Percentiles rank a stretch among this genome's conserved stretches.
Evolutionary conservation across 306 rosid genomes (phyloP).

Genomic region (Fragaria ananassa): DNA sequence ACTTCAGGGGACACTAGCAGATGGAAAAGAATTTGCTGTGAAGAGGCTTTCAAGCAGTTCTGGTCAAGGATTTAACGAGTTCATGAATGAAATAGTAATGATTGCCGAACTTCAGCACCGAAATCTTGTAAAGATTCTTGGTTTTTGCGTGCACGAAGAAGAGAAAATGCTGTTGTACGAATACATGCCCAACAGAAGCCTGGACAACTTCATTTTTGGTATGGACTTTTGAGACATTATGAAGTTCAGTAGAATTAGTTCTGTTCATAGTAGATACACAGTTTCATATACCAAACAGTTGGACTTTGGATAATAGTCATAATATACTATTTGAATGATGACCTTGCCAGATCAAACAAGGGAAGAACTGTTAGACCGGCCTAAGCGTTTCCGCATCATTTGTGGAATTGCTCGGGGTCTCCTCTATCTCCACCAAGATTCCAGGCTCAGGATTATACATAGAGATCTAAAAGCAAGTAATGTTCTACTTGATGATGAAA

Average conservation of each 20-base stretch:
- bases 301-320: background rate
- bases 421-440: conserved; percentile 32
- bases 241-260: background rate
- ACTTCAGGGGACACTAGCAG: conserved; percentile 48
- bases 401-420: conserved; percentile 27
- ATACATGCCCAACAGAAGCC: conserved; percentile 44
- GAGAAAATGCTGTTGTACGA: conserved; percentile 29
- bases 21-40: conserved; percentile 56
- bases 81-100: conserved; percentile 53
- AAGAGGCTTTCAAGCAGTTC: conserved; percentile 50
- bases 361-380: conserved; percentile 12
- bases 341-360: conserved; percentile 9
- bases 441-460: conserved; percentile 28
- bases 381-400: conserved; percentile 22
- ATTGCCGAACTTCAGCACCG: conserved; percentile 70
- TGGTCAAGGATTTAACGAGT: conserved; percentile 58
- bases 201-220: conserved; percentile 70
- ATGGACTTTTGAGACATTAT: background rate
- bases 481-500: background rate
- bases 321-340: background rate
- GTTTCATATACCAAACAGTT: background rate
- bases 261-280: background rate
- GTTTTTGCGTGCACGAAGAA: conserved; percentile 48
- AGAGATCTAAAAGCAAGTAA: conserved; percentile 18
- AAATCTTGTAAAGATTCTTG: conserved; percentile 62